Evolutionary conservation across 1,284 basidiomycete species (phyloP).

Genomic region (Boletus calvinii): DNA sequence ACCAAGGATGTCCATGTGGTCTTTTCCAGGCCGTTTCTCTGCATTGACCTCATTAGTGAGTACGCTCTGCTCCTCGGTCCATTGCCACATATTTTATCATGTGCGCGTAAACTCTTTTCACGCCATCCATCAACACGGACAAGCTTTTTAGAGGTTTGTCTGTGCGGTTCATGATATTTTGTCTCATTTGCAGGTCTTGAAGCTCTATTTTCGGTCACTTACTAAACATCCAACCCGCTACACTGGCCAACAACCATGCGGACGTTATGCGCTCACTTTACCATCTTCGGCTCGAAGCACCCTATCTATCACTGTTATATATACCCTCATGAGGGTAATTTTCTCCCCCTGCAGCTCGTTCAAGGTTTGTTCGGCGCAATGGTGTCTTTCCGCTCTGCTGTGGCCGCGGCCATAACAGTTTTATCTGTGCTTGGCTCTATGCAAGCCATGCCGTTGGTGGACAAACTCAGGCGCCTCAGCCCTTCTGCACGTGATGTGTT

Average conservation of each 20-base stretch:
- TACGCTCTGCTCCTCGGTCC: not conserved
- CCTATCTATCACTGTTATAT: slow-evolving; percentile 14
- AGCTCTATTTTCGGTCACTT: slow-evolving; percentile 7
- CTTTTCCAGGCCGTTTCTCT: not conserved
- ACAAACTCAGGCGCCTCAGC: slow-evolving; percentile 21
- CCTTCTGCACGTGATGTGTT: slow-evolving; percentile 39
- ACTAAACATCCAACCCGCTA: not conserved
- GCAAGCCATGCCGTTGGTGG: slow-evolving; percentile 20
- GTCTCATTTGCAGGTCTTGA: not conserved
- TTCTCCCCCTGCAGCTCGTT: slow-evolving; percentile 5
- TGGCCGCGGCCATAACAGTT: slow-evolving; percentile 4
- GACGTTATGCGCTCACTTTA: not conserved
- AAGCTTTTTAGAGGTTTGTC: not conserved
- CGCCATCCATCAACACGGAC: not conserved
- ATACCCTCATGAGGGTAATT: slow-evolving; percentile 7
- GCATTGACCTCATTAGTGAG: slow-evolving; percentile 1
- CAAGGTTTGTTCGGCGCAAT: slow-evolving; percentile 13
- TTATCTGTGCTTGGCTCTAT: slow-evolving; percentile 17
- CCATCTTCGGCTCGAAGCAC: slow-evolving; percentile 7
- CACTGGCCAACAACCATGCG: slow-evolving; percentile 4
- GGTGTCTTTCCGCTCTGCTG: slow-evolving; percentile 18
- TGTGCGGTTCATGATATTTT: not conserved
- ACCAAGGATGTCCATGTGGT: not conserved
- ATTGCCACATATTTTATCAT: not conserved
- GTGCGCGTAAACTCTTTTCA: slow-evolving; percentile 1